Evolutionary conservation across 495 filamentous ascomycete species (phyloP).

Genomic region (Penicillium angulare): DNA sequence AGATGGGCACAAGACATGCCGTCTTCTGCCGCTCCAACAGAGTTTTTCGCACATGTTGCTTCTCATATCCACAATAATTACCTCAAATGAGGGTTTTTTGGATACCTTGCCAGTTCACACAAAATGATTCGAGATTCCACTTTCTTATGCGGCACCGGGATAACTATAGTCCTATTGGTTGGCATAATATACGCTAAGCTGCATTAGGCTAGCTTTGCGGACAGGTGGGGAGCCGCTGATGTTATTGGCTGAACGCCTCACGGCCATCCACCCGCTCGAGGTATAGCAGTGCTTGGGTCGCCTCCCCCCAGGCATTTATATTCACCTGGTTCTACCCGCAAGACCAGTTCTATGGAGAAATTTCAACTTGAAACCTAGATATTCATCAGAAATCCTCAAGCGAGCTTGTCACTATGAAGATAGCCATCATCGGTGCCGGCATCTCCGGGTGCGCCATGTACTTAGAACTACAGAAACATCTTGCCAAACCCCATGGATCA

Average conservation of each 20-base stretch:
- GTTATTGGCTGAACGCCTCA: background rate
- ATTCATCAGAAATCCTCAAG: background rate
- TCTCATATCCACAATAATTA: background rate
- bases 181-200: background rate
- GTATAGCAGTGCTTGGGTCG: background rate
- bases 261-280: background rate
- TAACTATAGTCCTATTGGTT: background rate
- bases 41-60: constrained; percentile 11
- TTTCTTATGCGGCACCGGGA: background rate
- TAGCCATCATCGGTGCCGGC: constrained; percentile 50
- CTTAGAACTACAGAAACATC: constrained; percentile 43
- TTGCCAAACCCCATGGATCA: constrained; percentile 1
- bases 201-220: background rate
- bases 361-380: background rate
- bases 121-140: background rate
- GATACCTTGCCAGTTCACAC: background rate
- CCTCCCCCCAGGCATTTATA: constrained; percentile 7
- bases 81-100: background rate
- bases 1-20: too few species aligned
- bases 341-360: background rate
- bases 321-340: background rate
- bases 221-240: background rate
- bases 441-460: constrained; percentile 45
- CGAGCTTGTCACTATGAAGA: constrained; percentile 39
- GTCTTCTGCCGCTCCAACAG: background rate